Base-by-base conservation (phyloP, 2,329 filamentous ascomycete species). In the Pseudogymnoascus sp. region DNA sequence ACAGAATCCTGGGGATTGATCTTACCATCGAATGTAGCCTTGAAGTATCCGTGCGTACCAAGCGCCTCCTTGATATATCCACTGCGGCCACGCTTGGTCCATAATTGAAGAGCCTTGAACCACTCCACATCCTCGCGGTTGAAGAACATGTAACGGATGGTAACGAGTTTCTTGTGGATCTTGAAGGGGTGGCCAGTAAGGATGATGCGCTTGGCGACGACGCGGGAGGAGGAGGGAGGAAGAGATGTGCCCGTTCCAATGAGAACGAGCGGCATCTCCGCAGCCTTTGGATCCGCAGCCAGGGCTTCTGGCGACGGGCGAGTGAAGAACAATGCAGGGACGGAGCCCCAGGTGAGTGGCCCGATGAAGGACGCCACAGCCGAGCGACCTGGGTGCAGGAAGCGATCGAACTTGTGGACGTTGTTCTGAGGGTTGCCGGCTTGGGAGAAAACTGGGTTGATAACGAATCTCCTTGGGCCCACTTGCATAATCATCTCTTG, bases 141-240 rank as follows among this genome's bases (percentile, higher is more conserved):
- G 85, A 99, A 99, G 82, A 99, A 99, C 95, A 99, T 99, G 82
- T 99, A 99, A 30, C 94, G 88, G 53, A 99, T 87, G 0, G 95
- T 99, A 63, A 99, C 94, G 22, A 99, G 81, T 75, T 89, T 91
- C 82, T 96, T 97, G 84, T 99, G 91, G 73, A 99, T 99, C 78
- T 99, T 96, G 82, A 91, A 97, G 0, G 95, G 94, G 72, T 99
- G 93, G 14, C 94, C 95, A 0, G 94, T 96, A 62, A 99, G 81
- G 66, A 97, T 90, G 68, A 96, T 86, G 59, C 94, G 88, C 78
- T 99, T 99, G 69, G 93, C 92, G 63, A 99, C 85, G 61, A 99
- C 88, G 38, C 94, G 87, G 70, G 72, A 85, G 71, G 75, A 92
- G 74, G 72, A 87, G 2, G 91, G 90, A 0, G 91, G 86, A 14